Evolutionary conservation across 2,329 filamentous ascomycete genomes (phyloP).

Genomic region (Westerdykella sp.): DNA sequence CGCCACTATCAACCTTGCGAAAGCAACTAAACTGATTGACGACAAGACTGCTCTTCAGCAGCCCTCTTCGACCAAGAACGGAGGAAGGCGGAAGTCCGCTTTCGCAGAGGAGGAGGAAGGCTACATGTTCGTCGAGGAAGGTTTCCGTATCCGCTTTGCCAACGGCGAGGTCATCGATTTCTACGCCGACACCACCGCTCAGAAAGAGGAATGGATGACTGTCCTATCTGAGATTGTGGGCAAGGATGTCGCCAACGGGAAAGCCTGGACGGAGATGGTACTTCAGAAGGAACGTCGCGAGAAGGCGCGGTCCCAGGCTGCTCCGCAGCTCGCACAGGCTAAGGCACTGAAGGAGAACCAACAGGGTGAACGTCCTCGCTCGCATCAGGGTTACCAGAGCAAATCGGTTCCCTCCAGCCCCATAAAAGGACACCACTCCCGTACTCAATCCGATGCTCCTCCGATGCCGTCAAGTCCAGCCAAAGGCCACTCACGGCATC

Average conservation of each 20-base stretch:
- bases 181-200: slow-evolving; percentile 79
- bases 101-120: slow-evolving; percentile 98
- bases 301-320: slow-evolving; percentile 21
- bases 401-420: slow-evolving; percentile 26
- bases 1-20: slow-evolving; percentile 92
- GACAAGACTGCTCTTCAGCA: slow-evolving; percentile 79
- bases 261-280: slow-evolving; percentile 58
- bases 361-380: slow-evolving; percentile 23
- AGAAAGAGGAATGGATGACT: slow-evolving; percentile 94
- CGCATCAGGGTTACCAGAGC: slow-evolving; percentile 21
- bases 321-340: slow-evolving; percentile 16
- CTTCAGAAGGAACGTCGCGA: slow-evolving; percentile 42
- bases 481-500: slow-evolving; percentile 24
- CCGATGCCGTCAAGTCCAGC: neutral
- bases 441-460: neutral
- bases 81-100: slow-evolving; percentile 80
- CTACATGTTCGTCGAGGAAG: slow-evolving; percentile 99
- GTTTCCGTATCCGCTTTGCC: slow-evolving; percentile 96
- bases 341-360: slow-evolving; percentile 20
- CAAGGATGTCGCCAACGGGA: slow-evolving; percentile 46
- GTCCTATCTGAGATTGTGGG: slow-evolving; percentile 67
- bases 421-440: slow-evolving; percentile 11
- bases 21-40: slow-evolving; percentile 88
- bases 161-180: slow-evolving; percentile 99
- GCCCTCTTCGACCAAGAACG: slow-evolving; percentile 67